Percentiles rank a stretch among this genome's conserved stretches.
Evolutionary conservation across 257 asterid species (phyloP).

Genomic region (Phtheirospermum japonicum): DNA sequence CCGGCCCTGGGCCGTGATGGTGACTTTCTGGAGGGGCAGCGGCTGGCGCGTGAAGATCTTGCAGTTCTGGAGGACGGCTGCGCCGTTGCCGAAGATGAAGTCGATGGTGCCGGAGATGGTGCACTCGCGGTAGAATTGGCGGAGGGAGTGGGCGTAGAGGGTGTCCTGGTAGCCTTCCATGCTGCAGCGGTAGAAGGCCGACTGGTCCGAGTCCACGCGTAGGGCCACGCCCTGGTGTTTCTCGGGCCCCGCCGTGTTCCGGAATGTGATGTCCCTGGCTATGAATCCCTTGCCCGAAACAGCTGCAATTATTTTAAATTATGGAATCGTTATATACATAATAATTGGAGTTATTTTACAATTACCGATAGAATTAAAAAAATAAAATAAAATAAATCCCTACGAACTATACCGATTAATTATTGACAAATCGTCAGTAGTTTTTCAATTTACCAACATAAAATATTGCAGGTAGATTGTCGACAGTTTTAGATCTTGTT

Average conservation of each 20-base stretch:
- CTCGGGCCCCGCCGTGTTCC: slow-evolving; percentile 92
- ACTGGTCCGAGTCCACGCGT: slow-evolving; percentile 91
- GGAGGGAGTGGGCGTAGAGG: slow-evolving; percentile 89
- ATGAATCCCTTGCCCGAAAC: slow-evolving; percentile 94
- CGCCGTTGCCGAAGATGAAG: slow-evolving; percentile 94
- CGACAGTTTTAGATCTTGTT: too few species aligned
- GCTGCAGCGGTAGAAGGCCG: slow-evolving; percentile 97
- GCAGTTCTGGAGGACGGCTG: slow-evolving; percentile 91
- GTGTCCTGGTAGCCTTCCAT: slow-evolving; percentile 97
- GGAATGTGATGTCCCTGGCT: slow-evolving; percentile 85
- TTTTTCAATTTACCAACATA: too few species aligned
- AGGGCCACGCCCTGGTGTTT: slow-evolving; percentile 90
- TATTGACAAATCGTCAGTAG: too few species aligned
- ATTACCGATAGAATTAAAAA: too few species aligned
- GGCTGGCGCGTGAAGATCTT: slow-evolving; percentile 69
- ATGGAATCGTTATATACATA: too few species aligned
- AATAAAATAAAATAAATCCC: too few species aligned
- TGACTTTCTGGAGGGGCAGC: slow-evolving; percentile 76
- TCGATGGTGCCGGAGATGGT: slow-evolving; percentile 87
- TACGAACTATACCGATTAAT: too few species aligned
- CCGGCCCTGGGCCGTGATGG: slow-evolving; percentile 90
- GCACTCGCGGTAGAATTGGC: slow-evolving; percentile 96
- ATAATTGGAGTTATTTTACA: too few species aligned
- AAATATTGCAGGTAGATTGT: too few species aligned
- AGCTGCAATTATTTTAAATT: slow-evolving; percentile 37